A percentile compares a stretch with the other conserved stretches of the same genome.
phyloP scores from a whole-genome alignment of 1,284 basidiomycete genomes.

The Pascua guehoae region DNA sequence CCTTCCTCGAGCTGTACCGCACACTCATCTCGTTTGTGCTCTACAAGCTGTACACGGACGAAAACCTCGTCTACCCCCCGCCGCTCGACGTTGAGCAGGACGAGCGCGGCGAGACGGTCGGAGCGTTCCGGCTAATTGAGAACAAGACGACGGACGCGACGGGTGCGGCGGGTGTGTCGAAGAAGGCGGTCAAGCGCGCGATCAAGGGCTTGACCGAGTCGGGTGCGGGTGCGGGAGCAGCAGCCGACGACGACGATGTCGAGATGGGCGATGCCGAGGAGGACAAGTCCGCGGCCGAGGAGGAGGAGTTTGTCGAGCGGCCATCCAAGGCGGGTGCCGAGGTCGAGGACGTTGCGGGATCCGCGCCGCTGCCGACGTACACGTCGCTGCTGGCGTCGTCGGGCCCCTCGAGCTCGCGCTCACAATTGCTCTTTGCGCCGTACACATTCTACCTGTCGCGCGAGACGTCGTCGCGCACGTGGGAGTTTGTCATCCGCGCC shows the following conservation, averaged over 20 bases:
- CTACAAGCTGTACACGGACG: slow-evolving; percentile 96
- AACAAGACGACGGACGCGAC: slow-evolving; percentile 49
- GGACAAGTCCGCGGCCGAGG: slow-evolving; percentile 48
- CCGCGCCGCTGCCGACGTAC: slow-evolving; percentile 68
- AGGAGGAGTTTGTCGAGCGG: slow-evolving; percentile 53
- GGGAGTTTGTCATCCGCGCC: slow-evolving; percentile 91
- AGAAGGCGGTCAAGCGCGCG: slow-evolving; percentile 52
- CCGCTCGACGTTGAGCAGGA: slow-evolving; percentile 80
- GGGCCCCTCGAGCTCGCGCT: slow-evolving; percentile 54
- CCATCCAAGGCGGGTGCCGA: slow-evolving; percentile 58
- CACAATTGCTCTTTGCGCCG: slow-evolving; percentile 67
- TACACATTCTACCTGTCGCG: slow-evolving; percentile 94
- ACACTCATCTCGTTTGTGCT: slow-evolving; percentile 92
- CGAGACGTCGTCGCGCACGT: slow-evolving; percentile 85
- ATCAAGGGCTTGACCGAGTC: slow-evolving; percentile 52
- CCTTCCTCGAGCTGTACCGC: slow-evolving; percentile 97
- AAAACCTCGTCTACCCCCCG: slow-evolving; percentile 90
- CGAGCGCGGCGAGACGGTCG: slow-evolving; percentile 82
- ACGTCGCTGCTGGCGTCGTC: slow-evolving; percentile 59
- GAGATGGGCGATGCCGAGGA: slow-evolving; percentile 42
- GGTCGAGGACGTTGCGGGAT: slow-evolving; percentile 48
- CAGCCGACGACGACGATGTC: slow-evolving; percentile 35
- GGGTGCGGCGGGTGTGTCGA: slow-evolving; percentile 34
- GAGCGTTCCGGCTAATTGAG: slow-evolving; percentile 77
- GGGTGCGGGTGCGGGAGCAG: slow-evolving; percentile 19